Conservation (phyloP, 345 rosid genomes). For the Hibiscus syriacus region DNA sequence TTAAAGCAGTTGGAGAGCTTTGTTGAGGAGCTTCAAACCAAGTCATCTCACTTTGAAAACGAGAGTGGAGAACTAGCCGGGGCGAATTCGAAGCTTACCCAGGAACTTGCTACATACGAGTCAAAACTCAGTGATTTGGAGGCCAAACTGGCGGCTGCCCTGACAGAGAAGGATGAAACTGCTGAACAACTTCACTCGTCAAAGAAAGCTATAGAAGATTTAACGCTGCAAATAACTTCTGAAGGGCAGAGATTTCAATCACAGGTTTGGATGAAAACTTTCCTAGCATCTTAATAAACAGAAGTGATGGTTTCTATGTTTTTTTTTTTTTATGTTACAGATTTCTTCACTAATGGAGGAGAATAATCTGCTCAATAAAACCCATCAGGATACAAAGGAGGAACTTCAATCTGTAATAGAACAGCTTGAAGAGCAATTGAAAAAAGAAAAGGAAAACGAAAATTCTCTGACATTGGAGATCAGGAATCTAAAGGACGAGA, state of each 20-base stretch:
- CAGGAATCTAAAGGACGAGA: conserved; percentile 37
- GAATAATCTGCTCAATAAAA: conserved; percentile 53
- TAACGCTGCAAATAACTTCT: conserved; percentile 46
- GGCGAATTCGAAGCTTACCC: conserved; percentile 64
- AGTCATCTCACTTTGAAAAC: conserved; percentile 53
- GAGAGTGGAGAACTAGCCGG: conserved; percentile 64
- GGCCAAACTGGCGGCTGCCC: conserved; percentile 37
- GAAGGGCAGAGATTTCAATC: conserved; percentile 64
- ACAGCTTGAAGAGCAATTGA: conserved; percentile 55
- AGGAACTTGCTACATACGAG: conserved; percentile 61
- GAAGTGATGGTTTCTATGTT: background rate
- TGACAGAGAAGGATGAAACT: conserved; percentile 56
- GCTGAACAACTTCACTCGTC: conserved; percentile 54
- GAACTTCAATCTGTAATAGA: conserved; percentile 49
- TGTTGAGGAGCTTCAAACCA: conserved; percentile 53
- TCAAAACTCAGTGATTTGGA: conserved; percentile 52
- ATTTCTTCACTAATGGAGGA: conserved; percentile 62
- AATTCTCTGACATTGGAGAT: conserved; percentile 38
- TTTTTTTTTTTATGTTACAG: conserved; percentile 13
- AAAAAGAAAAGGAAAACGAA: conserved; percentile 39
- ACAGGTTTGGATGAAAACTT: conserved; percentile 51
- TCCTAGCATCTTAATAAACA: background rate
- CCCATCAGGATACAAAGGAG: conserved; percentile 53
- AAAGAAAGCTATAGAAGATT: conserved; percentile 55
- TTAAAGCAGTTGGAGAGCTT: conserved; percentile 51